Evolutionary conservation across 371 early-diverging fungal species (phyloP).

Genomic region (Circinella minor): DNA sequence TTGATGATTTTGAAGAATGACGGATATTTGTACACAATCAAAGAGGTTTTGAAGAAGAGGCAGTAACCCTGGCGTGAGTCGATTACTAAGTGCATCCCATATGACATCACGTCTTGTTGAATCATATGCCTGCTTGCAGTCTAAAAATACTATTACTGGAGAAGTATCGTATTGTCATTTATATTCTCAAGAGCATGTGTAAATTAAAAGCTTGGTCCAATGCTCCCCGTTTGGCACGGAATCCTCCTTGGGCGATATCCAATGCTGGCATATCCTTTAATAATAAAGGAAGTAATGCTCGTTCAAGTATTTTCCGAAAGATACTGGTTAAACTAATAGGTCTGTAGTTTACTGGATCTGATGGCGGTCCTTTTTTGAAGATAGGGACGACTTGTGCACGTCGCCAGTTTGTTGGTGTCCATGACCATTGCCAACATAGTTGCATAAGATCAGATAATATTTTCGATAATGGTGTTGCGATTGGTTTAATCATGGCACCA

Average conservation of each 20-base stretch:
- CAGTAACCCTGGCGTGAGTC: not conserved
- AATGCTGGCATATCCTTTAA: conserved; percentile 3
- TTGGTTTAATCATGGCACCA: conserved; percentile 30
- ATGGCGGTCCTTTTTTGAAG: conserved; percentile 23
- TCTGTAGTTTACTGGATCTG: conserved; percentile 21
- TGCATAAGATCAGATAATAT: conserved; percentile 15
- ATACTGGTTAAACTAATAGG: conserved; percentile 25
- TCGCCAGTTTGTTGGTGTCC: conserved; percentile 24
- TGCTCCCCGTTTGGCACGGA: conserved; percentile 20
- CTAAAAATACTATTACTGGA: conserved; percentile 27
- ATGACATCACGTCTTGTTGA: conserved; percentile 19
- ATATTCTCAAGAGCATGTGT: conserved; percentile 17
- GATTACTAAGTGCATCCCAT: conserved; percentile 12
- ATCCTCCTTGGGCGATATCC: conserved; percentile 30
- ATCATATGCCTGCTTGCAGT: conserved; percentile 31
- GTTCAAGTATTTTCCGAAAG: conserved; percentile 22
- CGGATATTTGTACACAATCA: conserved; percentile 15
- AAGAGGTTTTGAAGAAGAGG: conserved; percentile 22
- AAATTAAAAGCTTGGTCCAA: conserved; percentile 31
- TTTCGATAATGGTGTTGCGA: conserved; percentile 2
- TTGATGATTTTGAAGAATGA: conserved; percentile 7
- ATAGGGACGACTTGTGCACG: conserved; percentile 28
- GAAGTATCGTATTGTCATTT: not conserved
- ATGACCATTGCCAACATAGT: conserved; percentile 29
- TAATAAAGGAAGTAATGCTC: conserved; percentile 6